Evolutionary conservation across 805 yeast species (phyloP), one percentile per base, ranked within the genome.

Genomic region (Ogataea siamensis): DNA sequence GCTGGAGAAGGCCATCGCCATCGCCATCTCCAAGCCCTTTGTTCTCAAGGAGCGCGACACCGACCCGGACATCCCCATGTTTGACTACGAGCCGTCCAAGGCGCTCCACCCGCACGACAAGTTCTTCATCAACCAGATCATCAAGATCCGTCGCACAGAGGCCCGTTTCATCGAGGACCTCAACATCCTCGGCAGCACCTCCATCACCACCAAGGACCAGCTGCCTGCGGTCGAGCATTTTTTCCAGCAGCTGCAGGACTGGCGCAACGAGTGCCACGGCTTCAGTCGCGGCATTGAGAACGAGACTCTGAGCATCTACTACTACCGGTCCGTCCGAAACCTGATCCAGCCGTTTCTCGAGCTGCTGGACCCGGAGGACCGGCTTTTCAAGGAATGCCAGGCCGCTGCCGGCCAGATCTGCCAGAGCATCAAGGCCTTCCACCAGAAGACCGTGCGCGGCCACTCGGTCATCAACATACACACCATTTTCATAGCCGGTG

Each of bases 331-430:
- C 1, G 78, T 80, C 5, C 62, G 87, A 43, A 58, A 76, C 32
- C 57, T 80, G 43, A 70, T 80, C 37, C 85, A 79, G 51, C 87
- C 87, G 8, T 80, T 75, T 54, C 53, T 80, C 40, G 85, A 78
- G 50, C 57, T 77, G 5, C 57, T 80, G 49, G 76, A 75, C 41
- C 84, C 85, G 5, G 75, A 73, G 50, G 80, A 77, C 53, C 64
- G 74, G 32, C 58, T 80, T 20, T 78, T 80, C 54, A 66, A 71
- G 36, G 83, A 79, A 55, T 80, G 86, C 55, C 85, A 79, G 52
- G 80, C 81, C 2, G 84, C 83, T 16, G 83, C 85, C 1, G 86
- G 85, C 18, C 82, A 78, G 53, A 74, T 80, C 26, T 78, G 85
- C 51, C 83, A 76, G 47, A 63, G 78, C 17, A 76, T 78, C 54